Base-by-base conservation (phyloP, 2,329 filamentous ascomycete genomes). In the Aspergillus eucalypticola region DNA sequence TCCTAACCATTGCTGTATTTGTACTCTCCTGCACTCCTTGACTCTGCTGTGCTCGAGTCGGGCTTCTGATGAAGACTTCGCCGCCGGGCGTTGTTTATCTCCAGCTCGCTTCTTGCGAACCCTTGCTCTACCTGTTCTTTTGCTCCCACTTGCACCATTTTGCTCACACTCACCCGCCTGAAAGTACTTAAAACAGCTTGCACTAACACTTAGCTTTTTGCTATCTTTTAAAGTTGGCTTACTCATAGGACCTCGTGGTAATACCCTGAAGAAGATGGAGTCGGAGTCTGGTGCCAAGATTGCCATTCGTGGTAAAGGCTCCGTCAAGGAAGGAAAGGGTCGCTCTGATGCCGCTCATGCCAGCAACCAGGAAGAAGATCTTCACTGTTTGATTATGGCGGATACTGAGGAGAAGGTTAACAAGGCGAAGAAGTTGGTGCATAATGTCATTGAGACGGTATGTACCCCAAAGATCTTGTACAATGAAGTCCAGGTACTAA, bases 261-360 rank as follows among this genome's bases (percentile, higher is more conserved):
- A 99, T 79, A 99, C 95, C 69, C 83, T 99, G 76, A 99, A 99
- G 84, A 99, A 97, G 80, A 99, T 99, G 95, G 95, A 99, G 79
- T 87, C 89, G 74, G 93, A 99, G 81, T 99, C 95, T 59, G 89
- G 89, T 66, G 95, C 95, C 77, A 99, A 99, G 81, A 99, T 99
- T 83, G 95, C 95, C 69, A 99, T 99, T 76, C 94, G 95, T 80
- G 95, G 95, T 83, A 99, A 99, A 82, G 95, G 95, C 76, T 99
- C 95, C 72, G 95, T 99, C 77, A 99, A 99, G 81, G 95, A 99
- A 86, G 95, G 95, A 83, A 99, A 99, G 79, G 95, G 95, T 69
- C 92, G 95, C 69, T 98, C 95, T 82, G 95, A 99, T 79, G 95
- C 95, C 72, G 95, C 95, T 82, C 95, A 99, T 80, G 92, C 94